Evolutionary conservation across 495 filamentous ascomycete species (phyloP).

Genomic region (Delitschia confertaspora): DNA sequence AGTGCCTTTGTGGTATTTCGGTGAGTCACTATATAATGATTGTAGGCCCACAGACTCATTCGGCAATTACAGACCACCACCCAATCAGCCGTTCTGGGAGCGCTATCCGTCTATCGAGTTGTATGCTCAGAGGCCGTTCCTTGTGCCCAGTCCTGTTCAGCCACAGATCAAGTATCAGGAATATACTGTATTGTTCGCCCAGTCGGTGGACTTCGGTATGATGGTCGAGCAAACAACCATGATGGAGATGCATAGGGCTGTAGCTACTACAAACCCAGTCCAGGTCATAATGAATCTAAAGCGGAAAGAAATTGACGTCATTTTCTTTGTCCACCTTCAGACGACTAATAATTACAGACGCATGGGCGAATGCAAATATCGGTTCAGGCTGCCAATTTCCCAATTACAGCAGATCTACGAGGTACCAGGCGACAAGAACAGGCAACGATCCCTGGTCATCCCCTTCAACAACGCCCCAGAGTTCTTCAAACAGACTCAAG

Average conservation of each 20-base stretch:
- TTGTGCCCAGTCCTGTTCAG: slow-evolving; percentile 26
- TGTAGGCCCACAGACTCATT: neutral
- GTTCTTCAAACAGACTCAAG: slow-evolving; percentile 47
- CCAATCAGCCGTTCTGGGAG: neutral
- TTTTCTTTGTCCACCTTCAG: slow-evolving; percentile 19
- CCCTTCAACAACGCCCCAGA: slow-evolving; percentile 55
- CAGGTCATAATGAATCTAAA: slow-evolving; percentile 31
- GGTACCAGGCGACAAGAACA: slow-evolving; percentile 29
- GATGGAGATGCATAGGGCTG: slow-evolving; percentile 41
- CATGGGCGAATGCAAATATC: no score
- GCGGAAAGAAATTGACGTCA: slow-evolving; percentile 31
- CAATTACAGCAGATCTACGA: slow-evolving; percentile 52
- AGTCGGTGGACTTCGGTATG: slow-evolving; percentile 42
- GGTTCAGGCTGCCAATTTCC: slow-evolving; percentile 55
- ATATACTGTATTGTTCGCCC: slow-evolving; percentile 13
- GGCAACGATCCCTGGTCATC: slow-evolving; percentile 44
- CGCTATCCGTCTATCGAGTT: neutral
- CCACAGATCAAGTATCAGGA: slow-evolving; percentile 17
- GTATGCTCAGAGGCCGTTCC: neutral
- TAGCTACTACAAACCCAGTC: slow-evolving; percentile 9
- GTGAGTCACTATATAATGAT: no score
- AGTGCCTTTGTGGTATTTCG: slow-evolving; percentile 22
- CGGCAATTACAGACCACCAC: slow-evolving; percentile 6
- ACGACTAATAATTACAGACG: slow-evolving; percentile 5
- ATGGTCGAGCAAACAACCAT: slow-evolving; percentile 40